phyloP scores from a whole-genome alignment of 2,329 filamentous ascomycete genomes.

The Eutypella sp. region DNA sequence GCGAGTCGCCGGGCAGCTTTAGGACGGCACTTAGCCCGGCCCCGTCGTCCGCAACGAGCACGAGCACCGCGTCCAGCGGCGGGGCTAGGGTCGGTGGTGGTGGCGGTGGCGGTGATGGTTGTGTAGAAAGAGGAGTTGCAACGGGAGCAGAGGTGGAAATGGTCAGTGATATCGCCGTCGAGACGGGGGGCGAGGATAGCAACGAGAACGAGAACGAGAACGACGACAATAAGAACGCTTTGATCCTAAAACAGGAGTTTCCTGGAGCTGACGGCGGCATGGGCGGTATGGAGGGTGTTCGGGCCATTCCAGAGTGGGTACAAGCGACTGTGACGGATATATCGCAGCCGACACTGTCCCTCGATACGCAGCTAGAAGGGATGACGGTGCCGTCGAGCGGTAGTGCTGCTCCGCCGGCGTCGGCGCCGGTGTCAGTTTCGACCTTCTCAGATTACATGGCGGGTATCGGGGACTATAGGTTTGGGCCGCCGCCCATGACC shows the following conservation, averaged over 20 bases:
- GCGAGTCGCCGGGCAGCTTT: slow-evolving; percentile 34
- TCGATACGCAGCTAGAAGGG: no score
- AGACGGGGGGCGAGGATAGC: not conserved
- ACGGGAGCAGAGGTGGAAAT: no score
- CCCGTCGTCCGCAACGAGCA: no score
- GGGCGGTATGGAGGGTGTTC: not conserved
- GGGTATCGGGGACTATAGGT: not conserved
- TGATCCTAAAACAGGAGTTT: not conserved
- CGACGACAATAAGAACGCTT: not conserved
- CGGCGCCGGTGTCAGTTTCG: not conserved
- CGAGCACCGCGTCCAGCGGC: not conserved
- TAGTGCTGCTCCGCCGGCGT: no score
- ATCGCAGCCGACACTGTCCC: no score
- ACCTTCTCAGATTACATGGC: not conserved
- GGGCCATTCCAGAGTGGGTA: not conserved
- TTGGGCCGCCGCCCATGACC: no score
- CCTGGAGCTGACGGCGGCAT: not conserved
- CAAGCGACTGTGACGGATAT: no score
- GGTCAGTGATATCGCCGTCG: no score
- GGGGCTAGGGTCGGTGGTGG: not conserved
- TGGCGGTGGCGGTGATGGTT: not conserved
- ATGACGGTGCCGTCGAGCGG: no score
- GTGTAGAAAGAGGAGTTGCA: no score
- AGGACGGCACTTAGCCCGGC: slow-evolving; percentile 29
- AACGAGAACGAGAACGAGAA: not conserved